A percentile compares a stretch with the other conserved stretches of the same genome.
Conservation (phyloP, 495 filamentous ascomycete genomes). For the Tuber umbilicatum region DNA sequence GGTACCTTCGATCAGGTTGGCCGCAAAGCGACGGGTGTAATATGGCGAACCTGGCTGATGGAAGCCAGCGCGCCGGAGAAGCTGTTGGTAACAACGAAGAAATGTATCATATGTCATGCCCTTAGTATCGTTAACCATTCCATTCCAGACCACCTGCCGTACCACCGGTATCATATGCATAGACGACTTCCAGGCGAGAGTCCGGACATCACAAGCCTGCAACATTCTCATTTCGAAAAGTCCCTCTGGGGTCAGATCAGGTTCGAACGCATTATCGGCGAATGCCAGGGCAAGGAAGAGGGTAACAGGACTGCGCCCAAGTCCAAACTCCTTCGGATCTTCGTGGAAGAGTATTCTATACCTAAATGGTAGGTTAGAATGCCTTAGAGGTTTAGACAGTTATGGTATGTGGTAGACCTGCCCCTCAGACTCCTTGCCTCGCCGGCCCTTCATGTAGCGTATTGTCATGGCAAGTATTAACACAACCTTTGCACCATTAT, state of each 20-base stretch:
- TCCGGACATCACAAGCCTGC: not conserved
- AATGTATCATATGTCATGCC: conserved; percentile 6
- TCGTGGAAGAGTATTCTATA: conserved; percentile 1
- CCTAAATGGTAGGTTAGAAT: too few species aligned
- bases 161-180: not conserved
- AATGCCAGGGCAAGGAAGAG: conserved; percentile 7
- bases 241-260: not conserved
- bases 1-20: not conserved
- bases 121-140: not conserved
- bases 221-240: not conserved
- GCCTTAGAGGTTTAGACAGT: too few species aligned
- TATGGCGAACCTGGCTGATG: not conserved
- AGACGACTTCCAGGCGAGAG: conserved; percentile 1
- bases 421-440: too few species aligned
- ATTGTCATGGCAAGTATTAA: too few species aligned
- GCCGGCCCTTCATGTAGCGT: too few species aligned
- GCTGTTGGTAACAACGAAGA: not conserved
- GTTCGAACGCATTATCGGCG: conserved; percentile 1
- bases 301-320: not conserved
- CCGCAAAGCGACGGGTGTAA: not conserved
- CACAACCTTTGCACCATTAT: too few species aligned
- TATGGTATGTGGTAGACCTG: too few species aligned
- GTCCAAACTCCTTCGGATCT: not conserved
- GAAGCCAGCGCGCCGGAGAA: not conserved
- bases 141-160: too few species aligned